Base-by-base conservation (phyloP, 768 basidiomycete species). In the Pleurotus sapidus region DNA sequence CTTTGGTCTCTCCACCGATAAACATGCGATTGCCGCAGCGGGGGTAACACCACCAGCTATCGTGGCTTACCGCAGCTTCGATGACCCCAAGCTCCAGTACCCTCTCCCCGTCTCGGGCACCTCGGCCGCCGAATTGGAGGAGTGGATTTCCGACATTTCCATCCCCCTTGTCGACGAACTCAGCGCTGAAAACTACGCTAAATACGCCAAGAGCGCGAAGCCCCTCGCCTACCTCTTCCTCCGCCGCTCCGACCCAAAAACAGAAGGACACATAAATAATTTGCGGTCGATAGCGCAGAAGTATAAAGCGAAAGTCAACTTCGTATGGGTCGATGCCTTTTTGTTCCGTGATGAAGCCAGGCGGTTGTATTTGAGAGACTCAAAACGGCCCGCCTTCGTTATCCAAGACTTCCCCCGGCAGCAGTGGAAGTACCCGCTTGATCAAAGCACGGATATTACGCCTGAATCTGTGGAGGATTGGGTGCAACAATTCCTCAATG, bases 211-310 rank as follows among this genome's bases (percentile, higher is more conserved):
- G 61, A 93, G 91, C 68, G 72, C 78, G 50, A 90, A 93, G 67
- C 94, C 96, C 34, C 82, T 99, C 61, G 94, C 92, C 25, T 98
- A 98, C 76, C 80, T 97, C 64, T 99, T 99, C 78, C 65, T 95
- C 63, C 93, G 97, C 70, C 88, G 95, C 27, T 71, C 81, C 45
- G 79, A 83, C 58, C 82, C 30, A 30, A 8, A 30, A 84, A 62
- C 77, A 79, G 58, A 86, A 82, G 76, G 77, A 25, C 71, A 87
- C 48, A 81, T 96, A 60, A 84, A 85, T 24, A 71, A 78, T 38
- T 68, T 98, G 63, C 84, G 78, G 63, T 87, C 92, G 6, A 70
- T 96, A 53, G 97, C 97, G 6, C 76, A 84, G 53, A 84, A 87
- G 68, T 84, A 84, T 79, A 93, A 91, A 74, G 82, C 86, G 64